phyloP scores from a whole-genome alignment of 441 rosid genomes.

The Euphorbia schlechtendalii region DNA sequence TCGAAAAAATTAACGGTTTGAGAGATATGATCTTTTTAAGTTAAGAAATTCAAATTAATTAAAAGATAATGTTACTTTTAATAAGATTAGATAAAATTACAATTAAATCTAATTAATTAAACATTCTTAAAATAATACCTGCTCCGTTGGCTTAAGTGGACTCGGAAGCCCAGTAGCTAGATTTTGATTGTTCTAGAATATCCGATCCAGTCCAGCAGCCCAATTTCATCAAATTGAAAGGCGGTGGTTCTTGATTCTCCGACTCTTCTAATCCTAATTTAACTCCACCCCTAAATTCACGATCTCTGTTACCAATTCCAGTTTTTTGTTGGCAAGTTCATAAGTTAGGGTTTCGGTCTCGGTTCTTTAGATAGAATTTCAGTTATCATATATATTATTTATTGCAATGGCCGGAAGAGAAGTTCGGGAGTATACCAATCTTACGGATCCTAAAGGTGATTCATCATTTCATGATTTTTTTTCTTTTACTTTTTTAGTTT shows the following conservation, averaged over 20 bases:
- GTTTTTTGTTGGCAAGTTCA: background rate
- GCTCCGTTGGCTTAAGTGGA: too few relatives aligned
- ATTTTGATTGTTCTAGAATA: background rate
- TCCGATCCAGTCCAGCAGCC: background rate
- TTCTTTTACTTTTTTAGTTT: background rate
- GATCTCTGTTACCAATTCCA: background rate
- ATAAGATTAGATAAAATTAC: too few relatives aligned
- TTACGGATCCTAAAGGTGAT: conserved; percentile 15
- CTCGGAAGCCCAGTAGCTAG: too few relatives aligned
- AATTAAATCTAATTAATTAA: too few relatives aligned
- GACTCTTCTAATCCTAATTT: background rate
- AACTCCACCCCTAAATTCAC: too few relatives aligned
- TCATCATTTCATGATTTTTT: background rate
- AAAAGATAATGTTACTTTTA: too few relatives aligned
- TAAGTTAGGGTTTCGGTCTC: background rate
- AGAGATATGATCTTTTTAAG: too few relatives aligned
- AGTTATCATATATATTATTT: background rate
- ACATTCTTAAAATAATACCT: too few relatives aligned
- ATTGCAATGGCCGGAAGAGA: conserved; percentile 16
- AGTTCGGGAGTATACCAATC: conserved; percentile 13
- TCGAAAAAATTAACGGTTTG: too few relatives aligned
- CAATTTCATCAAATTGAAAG: background rate
- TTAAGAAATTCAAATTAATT: too few relatives aligned
- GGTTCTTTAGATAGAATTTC: background rate
- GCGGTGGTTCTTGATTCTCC: background rate